phyloP scores from a whole-genome alignment of 331 rosid species.

The Prunus yedoensis region DNA sequence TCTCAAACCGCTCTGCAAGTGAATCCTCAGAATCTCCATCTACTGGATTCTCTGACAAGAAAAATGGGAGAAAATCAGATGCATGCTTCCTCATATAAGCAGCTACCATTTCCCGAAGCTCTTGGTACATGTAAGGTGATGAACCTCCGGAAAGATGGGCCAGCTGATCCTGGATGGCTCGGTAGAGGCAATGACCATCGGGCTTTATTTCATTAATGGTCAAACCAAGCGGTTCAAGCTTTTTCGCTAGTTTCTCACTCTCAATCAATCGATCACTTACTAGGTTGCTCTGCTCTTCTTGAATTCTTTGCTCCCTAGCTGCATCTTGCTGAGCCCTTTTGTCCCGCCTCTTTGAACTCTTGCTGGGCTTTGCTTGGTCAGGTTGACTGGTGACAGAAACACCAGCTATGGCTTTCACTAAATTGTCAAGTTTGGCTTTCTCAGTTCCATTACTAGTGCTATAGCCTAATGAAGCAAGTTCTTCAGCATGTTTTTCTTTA shows the following conservation, averaged over 20 bases:
- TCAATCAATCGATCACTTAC: conserved; percentile 74
- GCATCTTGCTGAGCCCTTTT: conserved; percentile 84
- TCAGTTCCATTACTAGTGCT: conserved; percentile 46
- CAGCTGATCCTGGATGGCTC: conserved; percentile 87
- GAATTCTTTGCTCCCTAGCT: conserved; percentile 85
- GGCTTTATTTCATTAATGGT: conserved; percentile 78
- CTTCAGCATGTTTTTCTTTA: conserved; percentile 73
- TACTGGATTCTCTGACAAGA: conserved; percentile 56
- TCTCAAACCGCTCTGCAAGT: conserved; percentile 61
- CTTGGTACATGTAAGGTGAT: conserved; percentile 69
- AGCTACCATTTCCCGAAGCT: conserved; percentile 79
- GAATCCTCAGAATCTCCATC: conserved; percentile 52
- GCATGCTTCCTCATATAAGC: conserved; percentile 72
- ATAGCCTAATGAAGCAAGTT: conserved; percentile 76
- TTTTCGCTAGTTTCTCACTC: conserved; percentile 65
- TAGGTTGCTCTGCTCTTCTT: conserved; percentile 74
- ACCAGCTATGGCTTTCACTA: conserved; percentile 90
- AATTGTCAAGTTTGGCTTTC: conserved; percentile 60
- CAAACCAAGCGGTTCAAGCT: conserved; percentile 86
- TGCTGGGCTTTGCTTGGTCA: conserved; percentile 61
- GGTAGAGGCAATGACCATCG: conserved; percentile 94
- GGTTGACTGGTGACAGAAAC: conserved; percentile 66
- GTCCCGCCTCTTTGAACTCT: conserved; percentile 67
- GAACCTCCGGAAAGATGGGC: conserved; percentile 49
- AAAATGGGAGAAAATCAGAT: conserved; percentile 74